Base-by-base conservation (phyloP, 495 filamentous ascomycete genomes). In the Hypoxylon cercidicola region DNA sequence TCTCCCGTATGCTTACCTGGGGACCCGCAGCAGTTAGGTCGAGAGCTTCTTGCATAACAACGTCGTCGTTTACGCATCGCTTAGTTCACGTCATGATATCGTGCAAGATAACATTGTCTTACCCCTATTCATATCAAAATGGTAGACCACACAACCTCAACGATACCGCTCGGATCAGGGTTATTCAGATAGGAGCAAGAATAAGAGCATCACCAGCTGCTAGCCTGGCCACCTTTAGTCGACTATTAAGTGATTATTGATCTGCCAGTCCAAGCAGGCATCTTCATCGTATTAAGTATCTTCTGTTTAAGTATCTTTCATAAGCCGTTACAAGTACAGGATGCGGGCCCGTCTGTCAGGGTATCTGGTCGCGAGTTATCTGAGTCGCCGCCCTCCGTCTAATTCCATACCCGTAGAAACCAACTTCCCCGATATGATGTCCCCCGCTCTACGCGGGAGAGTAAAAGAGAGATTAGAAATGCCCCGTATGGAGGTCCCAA, bases 281-380 rank as follows among this genome's bases (percentile, higher is more conserved):
- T 15, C 10, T 20, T 39, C 32, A 21, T 53, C 50, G 4, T 53
- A 25, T 53, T 53, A 40, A 47, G 28, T 60, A 35, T 49, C 61
- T 45, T 61, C 54, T 64, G 52, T 30, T 62, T 28, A 37, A 62
- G 45, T 61, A 49, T 49, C 49, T 68, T 62, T 69, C 69, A 50
- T 73, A 66, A 70, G 35, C 60, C 68, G 58, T 63, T 64, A 64
- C 64, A 69, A 64, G 63, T 71, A 18, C 66, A 68, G 71, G 41
- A 66, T 67, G 70, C 66, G 56, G 49, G 50, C 62, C 59, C 66
- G 30, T 66, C 53, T 54, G 45, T 56, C 52, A 54, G 71, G 64
- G 71, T 73, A 73, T 73, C 71, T 73, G 68, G 45, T 62, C n/a
- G 53, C 28, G 40, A 52, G 45, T 32, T 32, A 47, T 21, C 54